Evolutionary conservation across 345 rosid species (phyloP).

Genomic region (Eucalyptus microcorys): DNA sequence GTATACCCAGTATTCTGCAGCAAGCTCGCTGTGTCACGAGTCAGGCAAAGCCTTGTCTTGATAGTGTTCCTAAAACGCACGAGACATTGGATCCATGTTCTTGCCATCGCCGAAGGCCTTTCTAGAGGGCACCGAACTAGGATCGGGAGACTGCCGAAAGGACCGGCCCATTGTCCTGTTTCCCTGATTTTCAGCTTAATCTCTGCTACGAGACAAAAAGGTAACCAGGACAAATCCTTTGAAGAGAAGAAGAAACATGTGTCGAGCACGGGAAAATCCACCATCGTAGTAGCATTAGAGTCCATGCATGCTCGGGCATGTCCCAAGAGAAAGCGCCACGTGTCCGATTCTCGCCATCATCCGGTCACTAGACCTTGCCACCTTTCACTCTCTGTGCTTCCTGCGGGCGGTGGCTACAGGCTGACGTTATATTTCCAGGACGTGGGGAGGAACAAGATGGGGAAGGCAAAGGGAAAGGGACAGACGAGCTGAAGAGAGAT

Average conservation of each 20-base stretch:
- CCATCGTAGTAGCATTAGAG: accelerated
- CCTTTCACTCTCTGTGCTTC: not conserved
- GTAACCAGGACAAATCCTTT: not conserved
- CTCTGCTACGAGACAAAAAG: not conserved
- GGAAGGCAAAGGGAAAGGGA: not conserved
- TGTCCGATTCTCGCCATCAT: not conserved
- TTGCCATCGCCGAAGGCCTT: not conserved
- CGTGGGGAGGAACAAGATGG: not conserved
- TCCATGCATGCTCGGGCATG: not conserved
- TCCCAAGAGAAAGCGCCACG: not conserved
- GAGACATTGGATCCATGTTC: not conserved
- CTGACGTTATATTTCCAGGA: not conserved
- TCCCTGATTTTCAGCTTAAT: not conserved
- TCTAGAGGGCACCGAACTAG: not conserved
- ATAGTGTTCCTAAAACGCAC: not conserved
- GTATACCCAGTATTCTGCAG: not conserved
- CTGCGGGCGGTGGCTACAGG: not conserved
- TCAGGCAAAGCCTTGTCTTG: not conserved
- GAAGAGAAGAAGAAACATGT: not conserved
- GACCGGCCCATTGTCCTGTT: not conserved
- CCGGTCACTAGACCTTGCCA: not conserved
- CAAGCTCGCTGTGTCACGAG: not conserved
- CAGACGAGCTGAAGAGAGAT: not conserved
- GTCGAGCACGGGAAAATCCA: not conserved
- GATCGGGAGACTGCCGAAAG: not conserved